Evolutionary conservation across 1,139 yeast species (phyloP).

Genomic region (Blastobotrys illinoisensis): DNA sequence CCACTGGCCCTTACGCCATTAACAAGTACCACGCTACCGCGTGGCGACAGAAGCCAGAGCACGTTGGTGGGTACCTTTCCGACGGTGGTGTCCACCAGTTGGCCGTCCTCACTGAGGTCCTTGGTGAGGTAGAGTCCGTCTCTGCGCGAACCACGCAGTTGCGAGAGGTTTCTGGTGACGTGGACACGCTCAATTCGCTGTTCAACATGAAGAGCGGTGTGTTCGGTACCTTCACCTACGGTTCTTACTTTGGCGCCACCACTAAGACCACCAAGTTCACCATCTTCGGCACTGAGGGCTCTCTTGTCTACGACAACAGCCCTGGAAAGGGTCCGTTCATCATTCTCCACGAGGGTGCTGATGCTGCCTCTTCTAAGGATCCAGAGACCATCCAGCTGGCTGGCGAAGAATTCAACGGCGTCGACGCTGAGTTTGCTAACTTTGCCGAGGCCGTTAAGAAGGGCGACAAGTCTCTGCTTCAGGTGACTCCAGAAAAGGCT

Average conservation of each 20-base stretch:
- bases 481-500: slow-evolving; percentile 63
- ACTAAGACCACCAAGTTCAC: slow-evolving; percentile 61
- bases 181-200: slow-evolving; percentile 71
- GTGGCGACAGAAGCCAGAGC: slow-evolving; percentile 89
- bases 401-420: slow-evolving; percentile 51
- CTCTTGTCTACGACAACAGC: slow-evolving; percentile 58
- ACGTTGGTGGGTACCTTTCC: slow-evolving; percentile 82
- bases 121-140: slow-evolving; percentile 66
- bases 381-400: slow-evolving; percentile 43
- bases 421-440: slow-evolving; percentile 64
- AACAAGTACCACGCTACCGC: slow-evolving; percentile 52
- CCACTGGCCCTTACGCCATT: slow-evolving; percentile 74
- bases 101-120: slow-evolving; percentile 75
- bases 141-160: slow-evolving; percentile 73
- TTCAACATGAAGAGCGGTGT: slow-evolving; percentile 55
- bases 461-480: slow-evolving; percentile 56
- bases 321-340: slow-evolving; percentile 48
- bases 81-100: slow-evolving; percentile 97
- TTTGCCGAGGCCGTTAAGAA: slow-evolving; percentile 63
- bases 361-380: slow-evolving; percentile 40
- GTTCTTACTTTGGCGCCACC: slow-evolving; percentile 84
- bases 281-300: slow-evolving; percentile 74
- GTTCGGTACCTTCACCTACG: slow-evolving; percentile 86
- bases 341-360: slow-evolving; percentile 42
- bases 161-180: slow-evolving; percentile 69